Conservation (phyloP, 768 basidiomycete genomes). For the Kwoniella sp. region DNA sequence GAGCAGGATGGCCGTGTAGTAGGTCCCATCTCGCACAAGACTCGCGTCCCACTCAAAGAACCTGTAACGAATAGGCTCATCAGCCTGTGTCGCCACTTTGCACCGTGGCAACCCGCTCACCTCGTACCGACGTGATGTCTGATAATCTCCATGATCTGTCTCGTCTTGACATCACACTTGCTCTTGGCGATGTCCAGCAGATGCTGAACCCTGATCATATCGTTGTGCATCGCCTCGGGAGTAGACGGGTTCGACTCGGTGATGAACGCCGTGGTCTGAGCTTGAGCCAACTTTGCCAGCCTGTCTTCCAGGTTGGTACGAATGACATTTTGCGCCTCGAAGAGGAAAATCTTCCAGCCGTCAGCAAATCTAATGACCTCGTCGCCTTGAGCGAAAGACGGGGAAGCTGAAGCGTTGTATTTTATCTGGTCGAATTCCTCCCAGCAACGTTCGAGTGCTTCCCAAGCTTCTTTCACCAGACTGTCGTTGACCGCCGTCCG, state of each 20-base stretch:
- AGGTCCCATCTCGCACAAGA: slow-evolving; percentile 81
- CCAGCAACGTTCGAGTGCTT: slow-evolving; percentile 74
- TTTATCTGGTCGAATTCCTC: slow-evolving; percentile 69
- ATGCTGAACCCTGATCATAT: slow-evolving; percentile 48
- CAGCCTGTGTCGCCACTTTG: not conserved
- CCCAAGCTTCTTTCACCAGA: slow-evolving; percentile 75
- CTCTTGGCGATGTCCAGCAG: slow-evolving; percentile 54
- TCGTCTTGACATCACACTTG: slow-evolving; percentile 55
- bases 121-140: slow-evolving; percentile 54
- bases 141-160: slow-evolving; percentile 55
- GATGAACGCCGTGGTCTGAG: slow-evolving; percentile 24
- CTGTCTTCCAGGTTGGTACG: slow-evolving; percentile 73
- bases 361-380: slow-evolving; percentile 53
- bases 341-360: slow-evolving; percentile 68
- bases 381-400: slow-evolving; percentile 53
- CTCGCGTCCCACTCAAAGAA: slow-evolving; percentile 84
- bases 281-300: slow-evolving; percentile 35
- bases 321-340: slow-evolving; percentile 82
- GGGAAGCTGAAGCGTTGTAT: slow-evolving; percentile 5
- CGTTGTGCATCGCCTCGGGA: slow-evolving; percentile 30
- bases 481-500: slow-evolving; percentile 61
- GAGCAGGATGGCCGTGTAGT: slow-evolving; percentile 74
- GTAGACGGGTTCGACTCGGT: slow-evolving; percentile 8
- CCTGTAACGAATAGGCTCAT: too few species aligned
- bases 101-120: slow-evolving; percentile 28